phyloP scores from a whole-genome alignment of 139 green algal species.

The Pseudopediastrum boryanum region DNA sequence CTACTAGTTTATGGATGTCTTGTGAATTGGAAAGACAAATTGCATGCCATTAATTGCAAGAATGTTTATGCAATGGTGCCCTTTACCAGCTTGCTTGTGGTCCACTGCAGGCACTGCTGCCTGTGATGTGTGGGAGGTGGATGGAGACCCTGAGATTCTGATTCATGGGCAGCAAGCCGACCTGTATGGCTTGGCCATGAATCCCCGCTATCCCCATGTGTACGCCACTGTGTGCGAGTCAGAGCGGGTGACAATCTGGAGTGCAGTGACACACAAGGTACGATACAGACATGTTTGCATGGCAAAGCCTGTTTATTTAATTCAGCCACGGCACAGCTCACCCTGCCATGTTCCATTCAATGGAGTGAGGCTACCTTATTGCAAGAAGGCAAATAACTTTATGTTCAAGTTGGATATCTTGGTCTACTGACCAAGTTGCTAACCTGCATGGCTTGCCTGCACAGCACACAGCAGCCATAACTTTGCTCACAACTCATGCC shows the following conservation, averaged over 20 bases:
- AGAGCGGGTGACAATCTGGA: slow-evolving; percentile 58
- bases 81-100: background rate
- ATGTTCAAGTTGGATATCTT: no score
- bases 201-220: slow-evolving; percentile 64
- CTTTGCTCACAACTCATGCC: no score
- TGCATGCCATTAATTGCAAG: background rate
- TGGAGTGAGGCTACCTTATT: no score
- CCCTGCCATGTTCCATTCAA: no score
- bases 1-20: no score
- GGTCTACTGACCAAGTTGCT: no score
- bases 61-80: background rate
- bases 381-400: no score
- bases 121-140: slow-evolving; percentile 63
- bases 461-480: no score
- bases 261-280: slow-evolving; percentile 54
- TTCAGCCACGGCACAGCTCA: no score
- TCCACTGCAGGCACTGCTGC: slow-evolving; percentile 20
- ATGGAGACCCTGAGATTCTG: slow-evolving; percentile 49
- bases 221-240: slow-evolving; percentile 61
- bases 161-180: slow-evolving; percentile 51
- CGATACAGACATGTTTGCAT: background rate
- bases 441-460: no score
- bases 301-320: background rate
- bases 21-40: no score
- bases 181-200: slow-evolving; percentile 57